Base-by-base conservation (phyloP, 345 rosid genomes). In the Lepidium aucheri region DNA sequence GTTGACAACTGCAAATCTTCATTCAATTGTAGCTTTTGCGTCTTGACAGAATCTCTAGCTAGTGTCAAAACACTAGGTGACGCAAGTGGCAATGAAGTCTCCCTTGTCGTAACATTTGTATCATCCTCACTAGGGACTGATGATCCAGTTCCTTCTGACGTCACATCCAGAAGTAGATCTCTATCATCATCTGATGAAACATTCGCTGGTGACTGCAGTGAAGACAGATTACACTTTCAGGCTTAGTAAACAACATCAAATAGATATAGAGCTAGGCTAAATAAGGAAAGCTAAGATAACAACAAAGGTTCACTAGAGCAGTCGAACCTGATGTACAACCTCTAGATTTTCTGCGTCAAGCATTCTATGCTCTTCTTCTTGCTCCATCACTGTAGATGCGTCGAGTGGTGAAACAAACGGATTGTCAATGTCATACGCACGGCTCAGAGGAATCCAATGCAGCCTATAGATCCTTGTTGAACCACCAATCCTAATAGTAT, bases 391-490 rank as follows among this genome's bases (percentile, higher is more conserved):
- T 43, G 70, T 26, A 28, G 79, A 45, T 44, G 73, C 56, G 54
- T 85, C 82, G 13, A 71, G 46, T 0, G 72, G 51, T 44, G 84
- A 68, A 13, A 86, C 73, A 70, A 82, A 85, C 0, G 86, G 80
- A 60, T 73, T 76, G 15, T 88, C 80, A 60, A 49, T 47, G 63
- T 86, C 93, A 57, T 82, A 84, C 0, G 96, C 97, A 26, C 69
- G 77, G 64, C 83, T 77, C 74, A 86, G 20, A 0, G 93, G 90
- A 60, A 94, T 76, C 97, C 99, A 94, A 12, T 84, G 89, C 47
- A 94, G 79, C 76, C 79, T 83, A 51, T 94, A 90, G 22, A 81
- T 76, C 73, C 99, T 86, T 26, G 91, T 94, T 6, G 95, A 94
- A 49, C 84, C 89, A 60, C 99, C 97, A 9, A 94, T 51, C 75